A percentile compares a stretch with the other conserved stretches of the same genome.
Conservation (phyloP, 2,329 filamentous ascomycete species). For the Aspergillaceae sp. region DNA sequence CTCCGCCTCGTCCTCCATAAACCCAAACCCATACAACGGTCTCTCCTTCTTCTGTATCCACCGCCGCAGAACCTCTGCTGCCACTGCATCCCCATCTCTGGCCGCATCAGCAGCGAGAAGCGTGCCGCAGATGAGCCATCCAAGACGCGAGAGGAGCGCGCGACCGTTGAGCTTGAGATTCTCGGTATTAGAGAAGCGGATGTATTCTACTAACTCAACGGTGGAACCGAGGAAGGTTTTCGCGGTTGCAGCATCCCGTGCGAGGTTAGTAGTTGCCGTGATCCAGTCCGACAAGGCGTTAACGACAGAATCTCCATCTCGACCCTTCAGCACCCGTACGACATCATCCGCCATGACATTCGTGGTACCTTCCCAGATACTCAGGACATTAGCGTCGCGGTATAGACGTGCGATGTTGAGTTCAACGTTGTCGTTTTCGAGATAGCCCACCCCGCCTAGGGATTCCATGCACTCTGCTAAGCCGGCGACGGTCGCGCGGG, state of each 20-base stretch:
- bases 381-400: slow-evolving; percentile 54
- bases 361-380: slow-evolving; percentile 65
- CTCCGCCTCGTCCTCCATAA: background rate
- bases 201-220: background rate
- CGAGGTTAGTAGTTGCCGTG: background rate
- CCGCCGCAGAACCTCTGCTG: slow-evolving; percentile 14
- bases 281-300: background rate
- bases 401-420: slow-evolving; percentile 59
- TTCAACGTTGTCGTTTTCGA: slow-evolving; percentile 36
- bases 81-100: slow-evolving; percentile 22
- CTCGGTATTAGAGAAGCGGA: slow-evolving; percentile 11
- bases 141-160: slow-evolving; percentile 21
- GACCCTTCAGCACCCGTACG: slow-evolving; percentile 32
- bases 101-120: slow-evolving; percentile 26
- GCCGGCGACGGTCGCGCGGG: slow-evolving; percentile 10
- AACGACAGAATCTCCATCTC: background rate
- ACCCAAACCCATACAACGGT: background rate
- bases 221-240: background rate
- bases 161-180: slow-evolving; percentile 24
- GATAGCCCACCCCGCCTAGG: slow-evolving; percentile 21
- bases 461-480: slow-evolving; percentile 20
- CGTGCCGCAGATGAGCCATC: slow-evolving; percentile 22
- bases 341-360: slow-evolving; percentile 54
- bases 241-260: background rate
- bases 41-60: background rate